Evolutionary conservation across 352 stramenopile species (phyloP).

Genomic region (Aphanomyces astaci): DNA sequence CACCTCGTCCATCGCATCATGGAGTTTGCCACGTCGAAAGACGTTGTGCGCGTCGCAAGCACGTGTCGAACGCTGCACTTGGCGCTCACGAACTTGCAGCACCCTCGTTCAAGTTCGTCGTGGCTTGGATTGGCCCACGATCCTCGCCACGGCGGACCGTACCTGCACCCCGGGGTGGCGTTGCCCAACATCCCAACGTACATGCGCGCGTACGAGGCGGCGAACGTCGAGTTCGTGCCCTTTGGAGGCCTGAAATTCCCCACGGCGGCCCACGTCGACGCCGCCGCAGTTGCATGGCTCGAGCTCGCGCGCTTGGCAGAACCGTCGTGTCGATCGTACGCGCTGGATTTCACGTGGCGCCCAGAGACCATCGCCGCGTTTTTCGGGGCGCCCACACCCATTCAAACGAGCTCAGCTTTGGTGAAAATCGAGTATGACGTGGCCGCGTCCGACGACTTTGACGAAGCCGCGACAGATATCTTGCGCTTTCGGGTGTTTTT

Average conservation of each 20-base stretch:
- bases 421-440: conserved; percentile 20
- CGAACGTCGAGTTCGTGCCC: conserved; percentile 5
- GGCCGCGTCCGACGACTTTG: conserved; percentile 15
- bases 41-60: conserved; percentile 2
- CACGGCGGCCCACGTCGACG: conserved; percentile 25
- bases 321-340: conserved; percentile 24
- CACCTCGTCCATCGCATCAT: background rate
- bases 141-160: too few species aligned
- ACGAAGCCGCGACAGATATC: conserved; percentile 23
- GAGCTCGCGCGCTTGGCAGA: conserved; percentile 23
- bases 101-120: too few species aligned
- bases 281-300: conserved; percentile 27
- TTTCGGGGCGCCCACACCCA: conserved; percentile 21
- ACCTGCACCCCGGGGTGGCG: conserved; percentile 5
- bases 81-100: background rate
- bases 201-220: conserved; percentile 1
- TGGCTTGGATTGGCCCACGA: too few species aligned
- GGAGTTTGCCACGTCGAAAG: background rate
- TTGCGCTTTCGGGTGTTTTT: conserved; percentile 28
- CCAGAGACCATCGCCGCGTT: conserved; percentile 27
- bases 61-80: background rate
- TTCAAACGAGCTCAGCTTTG: conserved; percentile 19
- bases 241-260: conserved; percentile 15
- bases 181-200: conserved; percentile 1
- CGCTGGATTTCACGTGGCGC: conserved; percentile 29